Evolutionary conservation across 768 basidiomycete species (phyloP).

Genomic region (Tricholoma terreum): DNA sequence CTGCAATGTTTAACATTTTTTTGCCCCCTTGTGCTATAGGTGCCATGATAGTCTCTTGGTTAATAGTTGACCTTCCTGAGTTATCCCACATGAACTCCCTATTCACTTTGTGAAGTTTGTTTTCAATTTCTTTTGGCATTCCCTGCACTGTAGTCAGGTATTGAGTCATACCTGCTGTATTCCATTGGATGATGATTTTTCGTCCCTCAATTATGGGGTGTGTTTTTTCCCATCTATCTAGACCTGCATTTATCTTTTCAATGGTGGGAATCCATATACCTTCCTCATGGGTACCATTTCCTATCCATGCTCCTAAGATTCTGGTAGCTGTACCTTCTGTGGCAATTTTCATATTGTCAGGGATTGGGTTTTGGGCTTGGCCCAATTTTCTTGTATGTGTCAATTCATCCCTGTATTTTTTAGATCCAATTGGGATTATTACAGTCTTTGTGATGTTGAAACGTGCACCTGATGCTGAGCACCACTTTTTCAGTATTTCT

Average conservation of each 20-base stretch:
- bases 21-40: constrained; percentile 21
- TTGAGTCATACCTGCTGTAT: constrained; percentile 30
- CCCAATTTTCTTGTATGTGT: constrained; percentile 4
- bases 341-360: constrained; percentile 21
- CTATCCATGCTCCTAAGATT: constrained; percentile 30
- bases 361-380: constrained; percentile 4
- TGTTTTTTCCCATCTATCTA: constrained; percentile 22
- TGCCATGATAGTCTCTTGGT: constrained; percentile 14
- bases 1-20: constrained; percentile 20
- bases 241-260: constrained; percentile 20
- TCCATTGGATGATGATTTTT: constrained; percentile 22
- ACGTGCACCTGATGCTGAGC: constrained; percentile 34
- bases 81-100: constrained; percentile 27
- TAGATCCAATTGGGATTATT: constrained; percentile 31
- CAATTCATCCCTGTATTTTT: constrained; percentile 12
- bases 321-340: constrained; percentile 25
- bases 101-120: constrained; percentile 16
- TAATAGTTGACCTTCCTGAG: constrained; percentile 10
- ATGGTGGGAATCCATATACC: constrained; percentile 24
- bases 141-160: constrained; percentile 34
- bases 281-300: constrained; percentile 22
- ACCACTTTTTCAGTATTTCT: constrained; percentile 36
- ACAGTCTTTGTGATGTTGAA: constrained; percentile 43
- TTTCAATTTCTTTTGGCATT: constrained; percentile 28
- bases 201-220: constrained; percentile 29